A percentile compares a stretch with the other conserved stretches of the same genome.
Conservation (phyloP, 2,329 filamentous ascomycete species). For the Coccinonectria pachysandricola region DNA sequence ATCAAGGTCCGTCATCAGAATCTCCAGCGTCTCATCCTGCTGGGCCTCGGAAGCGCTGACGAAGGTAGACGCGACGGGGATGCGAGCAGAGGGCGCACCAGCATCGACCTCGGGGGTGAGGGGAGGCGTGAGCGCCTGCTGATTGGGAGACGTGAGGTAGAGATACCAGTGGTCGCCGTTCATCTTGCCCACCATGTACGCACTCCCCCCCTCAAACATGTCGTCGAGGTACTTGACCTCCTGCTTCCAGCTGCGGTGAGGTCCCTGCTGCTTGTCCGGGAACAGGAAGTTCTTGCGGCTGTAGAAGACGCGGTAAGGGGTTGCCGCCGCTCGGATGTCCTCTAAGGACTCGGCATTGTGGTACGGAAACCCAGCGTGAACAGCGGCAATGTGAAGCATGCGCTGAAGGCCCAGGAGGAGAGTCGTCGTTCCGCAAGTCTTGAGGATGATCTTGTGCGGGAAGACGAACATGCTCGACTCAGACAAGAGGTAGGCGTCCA, state of each 20-base stretch:
- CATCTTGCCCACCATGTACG: slow-evolving; percentile 99
- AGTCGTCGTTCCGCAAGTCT: slow-evolving; percentile 96
- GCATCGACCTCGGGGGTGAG: slow-evolving; percentile 55
- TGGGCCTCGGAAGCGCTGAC: slow-evolving; percentile 34
- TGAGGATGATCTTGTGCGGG: slow-evolving; percentile 97
- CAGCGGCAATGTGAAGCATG: slow-evolving; percentile 82
- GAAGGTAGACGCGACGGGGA: slow-evolving; percentile 36
- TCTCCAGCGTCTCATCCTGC: slow-evolving; percentile 67
- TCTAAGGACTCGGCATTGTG: slow-evolving; percentile 55
- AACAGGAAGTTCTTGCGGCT: slow-evolving; percentile 98
- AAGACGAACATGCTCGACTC: slow-evolving; percentile 99
- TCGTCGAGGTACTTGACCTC: slow-evolving; percentile 89
- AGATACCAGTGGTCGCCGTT: slow-evolving; percentile 99
- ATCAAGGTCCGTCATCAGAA: slow-evolving; percentile 64
- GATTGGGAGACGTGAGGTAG: slow-evolving; percentile 84
- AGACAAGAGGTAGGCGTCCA: slow-evolving; percentile 93
- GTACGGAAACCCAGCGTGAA: slow-evolving; percentile 81
- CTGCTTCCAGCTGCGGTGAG: slow-evolving; percentile 94
- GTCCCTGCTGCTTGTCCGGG: slow-evolving; percentile 85
- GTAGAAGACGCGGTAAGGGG: slow-evolving; percentile 94
- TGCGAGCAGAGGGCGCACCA: slow-evolving; percentile 36
- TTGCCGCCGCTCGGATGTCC: slow-evolving; percentile 65
- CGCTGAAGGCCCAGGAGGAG: slow-evolving; percentile 80
- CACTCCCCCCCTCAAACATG: slow-evolving; percentile 84
- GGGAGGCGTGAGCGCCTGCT: slow-evolving; percentile 68